Evolutionary conservation across 1,284 basidiomycete genomes (phyloP), one percentile per base, ranked within the genome.

Genomic region (Cystobasidium sp.): DNA sequence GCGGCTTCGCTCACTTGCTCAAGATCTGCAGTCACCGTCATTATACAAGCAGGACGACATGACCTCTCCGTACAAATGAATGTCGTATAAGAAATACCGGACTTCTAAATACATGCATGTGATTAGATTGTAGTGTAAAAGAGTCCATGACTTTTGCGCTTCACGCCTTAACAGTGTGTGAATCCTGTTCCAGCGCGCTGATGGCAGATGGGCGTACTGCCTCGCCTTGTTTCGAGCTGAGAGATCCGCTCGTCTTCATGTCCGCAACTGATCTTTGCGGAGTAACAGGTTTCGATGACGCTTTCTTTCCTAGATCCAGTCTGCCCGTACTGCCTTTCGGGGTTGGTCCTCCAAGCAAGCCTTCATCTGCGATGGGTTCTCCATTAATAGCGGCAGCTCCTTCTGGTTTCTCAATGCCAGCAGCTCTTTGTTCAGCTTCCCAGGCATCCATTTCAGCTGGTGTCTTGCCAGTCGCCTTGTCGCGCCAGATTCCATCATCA

Each of bases 401-500:
- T 59, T 68, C 52, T 58, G 37, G 37, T 46, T 59, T 51, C 37
- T 64, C 62, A 20, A 49, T 52, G n/a, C 49, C 62, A 31, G 64
- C 64, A 53, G 49, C 53, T 10, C 37, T 52, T 39, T 66, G 62
- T 37, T 55, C 70, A 37, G 62, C 62, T 31, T 73, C 70, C 52
- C 52, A 65, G 18, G 62, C 55, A 14, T 73, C 70, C 62, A 73
- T 65, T 39, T 73, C 51, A 12, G 70, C 70, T 5, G 63, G 62
- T 31, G 70, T 73, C 31, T 53, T 75, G 24, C 75, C 77, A 18
- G 75, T 78, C 16, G 86, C 82, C 62, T 82, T 77, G 78, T 90
- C 88, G 49, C 89, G 83, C 87, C 90, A 92, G 67, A 89, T 84
- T 0, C 90, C 91, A 69, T 91, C 89, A 44, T 84, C 83, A 73